Base-by-base conservation (phyloP, 805 yeast species). In the Saturnispora quitensis region DNA sequence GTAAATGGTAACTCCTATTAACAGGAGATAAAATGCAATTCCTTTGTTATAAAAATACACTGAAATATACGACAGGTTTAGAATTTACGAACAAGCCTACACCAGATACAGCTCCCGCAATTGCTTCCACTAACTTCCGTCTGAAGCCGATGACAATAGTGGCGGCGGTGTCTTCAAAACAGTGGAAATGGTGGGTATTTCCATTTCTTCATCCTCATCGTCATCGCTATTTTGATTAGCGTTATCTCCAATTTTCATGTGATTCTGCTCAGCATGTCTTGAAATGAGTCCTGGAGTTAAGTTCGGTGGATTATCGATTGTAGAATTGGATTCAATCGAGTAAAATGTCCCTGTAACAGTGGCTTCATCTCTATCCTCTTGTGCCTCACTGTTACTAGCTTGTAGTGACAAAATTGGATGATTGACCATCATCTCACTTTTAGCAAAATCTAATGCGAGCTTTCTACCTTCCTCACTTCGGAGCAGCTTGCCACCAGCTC, bases 401-500 rank as follows among this genome's bases (percentile, higher is more conserved):
- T 59, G 61, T 46, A 56, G 53, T 22, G 64, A 59, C 5, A 58
- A 47, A 28, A 60, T 61, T 2, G 62, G 61, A 40, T 62, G 62
- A 13, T 59, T 55, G n/a, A 55, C 50, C 24, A 56, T 55, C 50
- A 60, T 52, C 47, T 62, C 64, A 4, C 61, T 56, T 33, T 58
- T 50, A 8, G 64, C 66, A 57, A 56, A 63, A 40, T 63, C 56
- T 36, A 63, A 56, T 2, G 65, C 66, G 7, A 58, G 45, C 35
- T 58, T 59, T 31, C 61, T 56, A 1, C 69, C 68, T 42, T 54
- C 53, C 15, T 51, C 51, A 0, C 68, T 63, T 8, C 70, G 58
- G 12, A 69, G 52, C 12, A 70, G 54, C 18, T 56, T 58, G 0
- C 73, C 74, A 17, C 70, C 71, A 0, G 69, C 73, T 0, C 73